Base-by-base conservation (phyloP, 2,329 filamentous ascomycete species). In the Diplocarpon rosae region DNA sequence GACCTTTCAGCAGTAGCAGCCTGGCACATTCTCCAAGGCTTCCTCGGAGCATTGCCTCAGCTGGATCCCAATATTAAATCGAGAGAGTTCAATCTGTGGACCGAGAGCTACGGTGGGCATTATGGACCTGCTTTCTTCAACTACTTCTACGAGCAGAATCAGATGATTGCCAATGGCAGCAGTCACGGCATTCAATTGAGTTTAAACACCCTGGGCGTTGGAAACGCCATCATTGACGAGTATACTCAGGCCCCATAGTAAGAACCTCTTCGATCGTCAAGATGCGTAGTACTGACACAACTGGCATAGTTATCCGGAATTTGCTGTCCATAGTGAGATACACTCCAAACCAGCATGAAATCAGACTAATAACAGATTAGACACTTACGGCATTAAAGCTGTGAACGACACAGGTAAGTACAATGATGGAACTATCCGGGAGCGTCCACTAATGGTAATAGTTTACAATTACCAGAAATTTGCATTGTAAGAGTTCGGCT, bases 211-310 rank as follows among this genome's bases (percentile, higher is more conserved):
- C 62, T 86, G 0, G 80, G 81, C 28, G 78, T 86, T 47, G 66
- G 83, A 43, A 84, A 86, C 57, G 82, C 80, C 12, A 73, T 79
- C 47, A 65, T 85, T 31, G 83, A 86, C 55, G 68, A 72, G 50
- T 57, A 75, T 15, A 67, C 76, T 1, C 78, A 85, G 61, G 65
- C 66, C 32, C 50, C 53, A 17, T 43, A 48, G 53, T 55, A 29
- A 47, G 53, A 43, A 11, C 15, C 11, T 12, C 9, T 17, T 34
- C 8, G 5, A 37, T 11, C 15, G 20, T 17, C 17, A 34, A n/a
- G 20, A 24, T 4, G 20, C 20, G 7, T 24, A 28, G 13, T 31
- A 31, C 33, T 46, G 24, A 42, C 35, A 10, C 11, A 16, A 5
- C 28, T 4, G 15, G 6, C 8, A 35, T 24, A 55, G 54, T 27